Conservation (phyloP, 192 early-diverging fungal species). For the Neocallimastix lanati region DNA sequence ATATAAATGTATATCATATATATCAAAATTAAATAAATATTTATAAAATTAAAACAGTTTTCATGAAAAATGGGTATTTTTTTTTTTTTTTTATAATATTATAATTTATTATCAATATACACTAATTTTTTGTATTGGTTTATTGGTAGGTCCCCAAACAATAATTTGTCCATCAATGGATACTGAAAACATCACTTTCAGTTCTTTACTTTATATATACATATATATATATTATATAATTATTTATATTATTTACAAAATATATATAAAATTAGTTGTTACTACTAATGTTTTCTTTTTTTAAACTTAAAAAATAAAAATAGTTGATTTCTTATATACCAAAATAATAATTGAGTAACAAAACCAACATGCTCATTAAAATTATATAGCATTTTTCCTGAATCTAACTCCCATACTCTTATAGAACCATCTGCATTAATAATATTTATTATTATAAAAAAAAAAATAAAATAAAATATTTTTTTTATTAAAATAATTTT, state of each 20-base stretch:
- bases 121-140: slow-evolving; percentile 29
- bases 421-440: slow-evolving; percentile 18
- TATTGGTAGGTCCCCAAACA: slow-evolving; percentile 28
- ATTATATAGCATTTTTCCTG: slow-evolving; percentile 19
- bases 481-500: background rate
- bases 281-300: too few relatives aligned
- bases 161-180: slow-evolving; percentile 33
- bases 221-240: too few relatives aligned
- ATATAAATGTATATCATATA: too few relatives aligned
- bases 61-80: too few relatives aligned
- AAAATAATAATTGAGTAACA: slow-evolving; percentile 28
- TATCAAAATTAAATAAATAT: too few relatives aligned
- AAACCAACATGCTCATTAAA: slow-evolving; percentile 28
- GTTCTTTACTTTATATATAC: slow-evolving; percentile 31
- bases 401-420: slow-evolving; percentile 30
- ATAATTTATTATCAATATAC: slow-evolving; percentile 4
- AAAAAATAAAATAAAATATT: slow-evolving; percentile 1
- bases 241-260: too few relatives aligned
- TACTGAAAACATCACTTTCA: slow-evolving; percentile 29
- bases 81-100: background rate
- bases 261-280: too few relatives aligned
- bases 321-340: slow-evolving; percentile 7
- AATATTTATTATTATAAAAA: too few relatives aligned
- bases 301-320: too few relatives aligned
- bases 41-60: too few relatives aligned